phyloP scores from a whole-genome alignment of 2,329 filamentous ascomycete species.

The Cadophora sp. region DNA sequence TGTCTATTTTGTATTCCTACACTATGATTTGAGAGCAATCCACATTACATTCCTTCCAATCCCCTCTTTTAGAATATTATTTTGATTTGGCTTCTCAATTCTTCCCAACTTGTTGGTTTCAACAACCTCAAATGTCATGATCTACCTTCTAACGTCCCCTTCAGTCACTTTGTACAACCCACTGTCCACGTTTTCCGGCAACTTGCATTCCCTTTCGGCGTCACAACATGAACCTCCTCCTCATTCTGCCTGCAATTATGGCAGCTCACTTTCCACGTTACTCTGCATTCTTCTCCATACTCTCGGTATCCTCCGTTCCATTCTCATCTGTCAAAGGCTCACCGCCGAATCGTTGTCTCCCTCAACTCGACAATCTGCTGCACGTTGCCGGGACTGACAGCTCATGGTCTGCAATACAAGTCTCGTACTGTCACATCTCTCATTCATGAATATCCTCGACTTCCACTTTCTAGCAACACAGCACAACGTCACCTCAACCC shows the following conservation, averaged over 20 bases:
- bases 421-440: background rate
- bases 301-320: background rate
- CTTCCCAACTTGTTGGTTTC: background rate
- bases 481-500: too few species aligned
- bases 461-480: too few species aligned
- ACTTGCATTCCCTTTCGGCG: background rate
- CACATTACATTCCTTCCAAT: background rate
- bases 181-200: background rate
- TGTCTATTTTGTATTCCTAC: background rate
- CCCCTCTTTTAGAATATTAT: too few species aligned
- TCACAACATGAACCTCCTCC: background rate
- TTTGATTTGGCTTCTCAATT: background rate
- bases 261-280: constrained; percentile 10
- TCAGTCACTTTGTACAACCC: background rate
- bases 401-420: background rate
- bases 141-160: background rate
- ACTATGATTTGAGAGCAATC: too few species aligned
- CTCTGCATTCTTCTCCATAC: background rate
- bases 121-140: background rate
- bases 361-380: constrained; percentile 2
- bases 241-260: background rate
- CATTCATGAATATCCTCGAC: background rate
- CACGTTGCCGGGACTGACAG: constrained; percentile 13
- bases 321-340: constrained; percentile 1
- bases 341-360: background rate